A percentile compares a stretch with the other conserved stretches of the same genome.
These are phyloP conservation scores for Phytophthora nicotianae DNA, from an alignment of 352 stramenopile species.

Conservation along the genomic window DNA sequence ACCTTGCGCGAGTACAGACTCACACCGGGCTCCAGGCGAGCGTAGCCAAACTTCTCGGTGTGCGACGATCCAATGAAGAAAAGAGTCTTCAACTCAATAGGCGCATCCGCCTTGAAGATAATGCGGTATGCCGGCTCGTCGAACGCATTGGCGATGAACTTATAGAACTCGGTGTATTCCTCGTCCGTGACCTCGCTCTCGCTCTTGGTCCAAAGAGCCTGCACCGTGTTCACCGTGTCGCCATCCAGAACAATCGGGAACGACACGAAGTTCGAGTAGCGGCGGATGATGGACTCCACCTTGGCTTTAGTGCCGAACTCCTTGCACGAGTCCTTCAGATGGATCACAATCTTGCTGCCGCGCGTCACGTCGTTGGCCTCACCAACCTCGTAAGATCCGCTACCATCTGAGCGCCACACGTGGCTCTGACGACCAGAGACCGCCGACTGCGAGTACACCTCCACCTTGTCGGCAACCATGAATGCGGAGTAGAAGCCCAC, in stretches of 20 bases:
- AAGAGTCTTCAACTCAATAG: constrained; percentile 98
- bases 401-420: constrained; percentile 84
- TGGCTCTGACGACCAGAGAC: constrained; percentile 51
- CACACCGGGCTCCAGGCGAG: constrained; percentile 95
- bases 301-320: constrained; percentile 93
- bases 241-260: constrained; percentile 99
- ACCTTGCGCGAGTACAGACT: constrained; percentile 99
- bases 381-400: constrained; percentile 81
- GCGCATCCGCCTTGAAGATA: constrained; percentile 98
- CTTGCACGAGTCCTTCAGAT: constrained; percentile 97
- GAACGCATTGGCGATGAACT: constrained; percentile 96
- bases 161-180: constrained; percentile 97
- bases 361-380: constrained; percentile 74
- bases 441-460: constrained; percentile 91
- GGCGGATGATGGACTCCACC: constrained; percentile 97
- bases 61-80: constrained; percentile 98
- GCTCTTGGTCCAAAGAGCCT: constrained; percentile 98
- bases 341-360: constrained; percentile 97
- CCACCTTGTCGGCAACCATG: constrained; percentile 98
- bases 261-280: constrained; percentile 99
- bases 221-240: constrained; percentile 97
- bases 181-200: constrained; percentile 96
- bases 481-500: constrained; percentile 99
- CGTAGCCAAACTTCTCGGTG: constrained; percentile 97
- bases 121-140: constrained; percentile 94